Evolutionary conservation across 148 eudicot species (phyloP), one percentile per base, ranked within the genome.

Genomic region (Vaccinium macrocarpon): DNA sequence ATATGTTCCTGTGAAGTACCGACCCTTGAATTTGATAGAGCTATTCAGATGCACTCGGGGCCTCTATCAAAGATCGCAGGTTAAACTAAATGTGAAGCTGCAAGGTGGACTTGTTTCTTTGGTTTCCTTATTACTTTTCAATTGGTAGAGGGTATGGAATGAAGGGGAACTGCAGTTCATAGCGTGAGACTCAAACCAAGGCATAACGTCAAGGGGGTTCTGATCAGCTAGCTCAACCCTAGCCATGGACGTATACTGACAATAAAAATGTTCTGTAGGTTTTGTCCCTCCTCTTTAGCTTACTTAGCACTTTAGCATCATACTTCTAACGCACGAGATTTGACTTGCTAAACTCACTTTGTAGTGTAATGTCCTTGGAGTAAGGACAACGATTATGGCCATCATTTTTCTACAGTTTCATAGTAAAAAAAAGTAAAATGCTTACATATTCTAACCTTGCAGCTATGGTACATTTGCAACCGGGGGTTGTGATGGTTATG

Each of bases 401-500:
- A 4, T 79, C 0, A 11, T 12, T 51, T 77, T 19, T 42, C 8
- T 8, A 27, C 52, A 74, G 1, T 48, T 50, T 76, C 16, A 23
- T 50, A 10, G 59, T 77, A 14, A 13, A 11, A 0, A 68, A 3
- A 5, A n/a, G 19, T 23, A n/a, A 64, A 64, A 64, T 27, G 13
- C 27, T 11, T 3, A 29, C 23, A 50, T 27, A 25, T 49, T 29
- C 52, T 51, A 16, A 27, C 80, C 82, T 64, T 89, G 90, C 93
- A 96, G 99, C 86, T 95, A 94, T 82, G 99, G 97, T 81, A 96
- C 99, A 70, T 96, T 96, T 90, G 99, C 98, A 74, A 96, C 99
- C 23, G 99, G 99, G 25, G 99, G 99, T 29, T 96, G 98, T 86
- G 98, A 96, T 86, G 99, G 98, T 59, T 93, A 90, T 88, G 99